phyloP scores from a whole-genome alignment of 2,329 filamentous ascomycete genomes.

The Coleophoma cylindrospora region DNA sequence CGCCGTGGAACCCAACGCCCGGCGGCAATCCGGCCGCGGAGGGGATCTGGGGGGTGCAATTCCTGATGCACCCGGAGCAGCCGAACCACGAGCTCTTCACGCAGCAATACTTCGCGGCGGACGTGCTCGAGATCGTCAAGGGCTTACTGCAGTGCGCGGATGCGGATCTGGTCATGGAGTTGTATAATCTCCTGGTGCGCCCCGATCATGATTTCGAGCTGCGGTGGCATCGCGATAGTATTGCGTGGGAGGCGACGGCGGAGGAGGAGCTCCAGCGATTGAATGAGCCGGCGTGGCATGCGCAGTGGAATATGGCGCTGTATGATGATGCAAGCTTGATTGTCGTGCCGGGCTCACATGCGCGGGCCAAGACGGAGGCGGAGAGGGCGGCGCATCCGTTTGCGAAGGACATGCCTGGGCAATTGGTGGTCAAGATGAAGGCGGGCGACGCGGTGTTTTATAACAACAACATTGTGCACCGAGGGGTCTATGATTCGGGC shows the following conservation, averaged over 20 bases:
- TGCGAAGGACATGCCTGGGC: constrained; percentile 53
- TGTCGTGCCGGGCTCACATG: constrained; percentile 73
- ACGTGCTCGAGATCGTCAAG: constrained; percentile 57
- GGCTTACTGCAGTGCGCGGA: constrained; percentile 53
- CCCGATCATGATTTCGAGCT: constrained; percentile 69
- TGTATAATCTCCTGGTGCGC: constrained; percentile 80
- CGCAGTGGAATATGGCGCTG: constrained; percentile 84
- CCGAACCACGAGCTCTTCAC: constrained; percentile 58
- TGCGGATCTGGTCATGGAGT: constrained; percentile 73
- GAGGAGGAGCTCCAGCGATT: constrained; percentile 65
- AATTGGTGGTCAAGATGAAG: constrained; percentile 60
- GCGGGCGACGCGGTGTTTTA: constrained; percentile 84
- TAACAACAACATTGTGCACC: constrained; percentile 81
- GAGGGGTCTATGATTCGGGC: constrained; percentile 56
- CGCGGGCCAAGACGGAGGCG: constrained; percentile 59
- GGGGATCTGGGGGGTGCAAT: constrained; percentile 88
- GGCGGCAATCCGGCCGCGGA: constrained; percentile 35
- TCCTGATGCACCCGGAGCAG: constrained; percentile 71
- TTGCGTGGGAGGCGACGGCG: constrained; percentile 57
- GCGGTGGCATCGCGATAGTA: constrained; percentile 83
- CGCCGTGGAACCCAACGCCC: constrained; percentile 63
- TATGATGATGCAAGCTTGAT: constrained; percentile 70
- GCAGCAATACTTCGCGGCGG: constrained; percentile 65
- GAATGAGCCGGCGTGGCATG: constrained; percentile 59
- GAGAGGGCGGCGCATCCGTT: constrained; percentile 67